Evolutionary conservation across 768 basidiomycete genomes (phyloP).

Genomic region (Psilocybe sp.): DNA sequence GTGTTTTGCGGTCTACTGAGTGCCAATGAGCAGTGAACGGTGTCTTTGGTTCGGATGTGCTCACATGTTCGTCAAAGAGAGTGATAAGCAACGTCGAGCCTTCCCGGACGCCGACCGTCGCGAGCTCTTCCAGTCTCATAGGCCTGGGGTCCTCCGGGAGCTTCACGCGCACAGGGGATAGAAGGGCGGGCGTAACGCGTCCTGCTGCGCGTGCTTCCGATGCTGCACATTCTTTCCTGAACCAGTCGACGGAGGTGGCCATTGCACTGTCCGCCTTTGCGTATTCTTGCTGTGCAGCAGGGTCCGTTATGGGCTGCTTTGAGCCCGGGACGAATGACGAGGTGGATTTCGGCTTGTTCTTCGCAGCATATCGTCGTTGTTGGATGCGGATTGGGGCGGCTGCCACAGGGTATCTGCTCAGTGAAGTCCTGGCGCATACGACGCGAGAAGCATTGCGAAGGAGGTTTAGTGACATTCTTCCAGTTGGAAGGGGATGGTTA

Average conservation of each 20-base stretch:
- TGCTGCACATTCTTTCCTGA: slow-evolving; percentile 71
- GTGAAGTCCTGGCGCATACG: no score
- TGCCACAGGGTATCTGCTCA: no score
- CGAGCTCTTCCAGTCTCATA: slow-evolving; percentile 62
- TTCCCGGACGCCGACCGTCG: slow-evolving; percentile 79
- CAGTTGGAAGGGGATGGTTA: no score
- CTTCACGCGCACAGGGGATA: slow-evolving; percentile 65
- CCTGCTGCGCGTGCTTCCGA: slow-evolving; percentile 73
- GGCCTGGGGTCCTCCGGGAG: slow-evolving; percentile 37
- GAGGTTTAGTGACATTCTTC: no score
- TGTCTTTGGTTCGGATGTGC: slow-evolving; percentile 17
- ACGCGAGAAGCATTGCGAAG: no score
- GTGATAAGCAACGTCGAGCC: slow-evolving; percentile 73
- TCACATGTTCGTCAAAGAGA: slow-evolving; percentile 75
- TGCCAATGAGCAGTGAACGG: slow-evolving; percentile 15
- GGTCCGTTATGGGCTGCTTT: slow-evolving; percentile 54
- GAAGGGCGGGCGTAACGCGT: slow-evolving; percentile 69
- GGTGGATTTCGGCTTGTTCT: slow-evolving; percentile 48
- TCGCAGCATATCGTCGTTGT: slow-evolving; percentile 25
- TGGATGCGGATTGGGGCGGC: no score
- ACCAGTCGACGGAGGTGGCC: slow-evolving; percentile 65
- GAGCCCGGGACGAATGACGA: slow-evolving; percentile 66
- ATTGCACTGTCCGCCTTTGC: slow-evolving; percentile 62
- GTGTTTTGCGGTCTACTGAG: slow-evolving; percentile 67
- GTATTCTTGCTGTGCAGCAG: slow-evolving; percentile 56